A percentile compares a stretch with the other conserved stretches of the same genome.
Conservation (phyloP, 176 grass and related monocot genomes). For the Urochloa ruziziensis region DNA sequence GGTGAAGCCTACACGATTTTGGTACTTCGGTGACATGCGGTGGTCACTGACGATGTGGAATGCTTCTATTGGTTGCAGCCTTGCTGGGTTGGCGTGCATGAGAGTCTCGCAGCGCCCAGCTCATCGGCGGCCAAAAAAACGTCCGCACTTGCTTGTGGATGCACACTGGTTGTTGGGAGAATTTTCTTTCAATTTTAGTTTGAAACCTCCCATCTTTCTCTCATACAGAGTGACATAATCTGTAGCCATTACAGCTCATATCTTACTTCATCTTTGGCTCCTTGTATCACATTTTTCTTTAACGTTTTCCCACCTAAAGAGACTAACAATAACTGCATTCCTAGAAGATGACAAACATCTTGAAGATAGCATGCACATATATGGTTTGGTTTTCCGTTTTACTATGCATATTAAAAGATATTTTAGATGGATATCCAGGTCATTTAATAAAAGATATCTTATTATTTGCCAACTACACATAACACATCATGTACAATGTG, state of each 20-base stretch:
- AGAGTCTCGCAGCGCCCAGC: background rate
- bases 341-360: background rate
- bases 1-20: background rate
- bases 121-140: background rate
- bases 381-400: background rate
- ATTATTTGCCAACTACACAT: too few species aligned
- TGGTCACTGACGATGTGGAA: slow-evolving; percentile 15
- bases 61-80: background rate
- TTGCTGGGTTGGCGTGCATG: background rate
- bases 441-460: background rate
- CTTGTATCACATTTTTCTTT: background rate
- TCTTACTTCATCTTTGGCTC: background rate
- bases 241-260: background rate
- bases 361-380: background rate
- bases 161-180: background rate
- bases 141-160: background rate
- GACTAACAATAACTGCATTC: background rate
- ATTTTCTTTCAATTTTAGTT: background rate
- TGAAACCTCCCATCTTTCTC: background rate
- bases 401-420: background rate
- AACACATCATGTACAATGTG: too few species aligned
- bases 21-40: background rate
- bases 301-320: background rate
- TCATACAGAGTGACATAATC: background rate
- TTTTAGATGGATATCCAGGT: background rate